Evolutionary conservation across 345 rosid species (phyloP).

Genomic region (Angophora floribunda): DNA sequence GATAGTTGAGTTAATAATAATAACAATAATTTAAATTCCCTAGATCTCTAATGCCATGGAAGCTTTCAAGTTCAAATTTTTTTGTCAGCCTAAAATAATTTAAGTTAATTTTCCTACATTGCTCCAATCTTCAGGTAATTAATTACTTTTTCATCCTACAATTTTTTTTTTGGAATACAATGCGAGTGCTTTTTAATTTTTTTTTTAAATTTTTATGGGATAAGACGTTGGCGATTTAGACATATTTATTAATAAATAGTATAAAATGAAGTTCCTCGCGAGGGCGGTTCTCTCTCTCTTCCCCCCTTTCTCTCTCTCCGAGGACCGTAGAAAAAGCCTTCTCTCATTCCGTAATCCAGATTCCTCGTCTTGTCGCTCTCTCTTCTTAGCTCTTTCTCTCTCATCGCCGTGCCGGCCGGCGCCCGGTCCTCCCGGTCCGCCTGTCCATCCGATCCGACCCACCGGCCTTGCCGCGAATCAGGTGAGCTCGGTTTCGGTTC

Average conservation of each 20-base stretch:
- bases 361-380: not conserved
- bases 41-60: not conserved
- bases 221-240: not conserved
- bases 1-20: not conserved
- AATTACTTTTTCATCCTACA: not conserved
- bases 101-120: not conserved
- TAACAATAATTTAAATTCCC: not conserved
- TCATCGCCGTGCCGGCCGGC: not conserved
- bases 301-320: not conserved
- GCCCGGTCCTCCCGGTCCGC: not conserved
- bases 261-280: not conserved
- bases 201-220: not conserved
- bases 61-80: not conserved
- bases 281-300: not conserved
- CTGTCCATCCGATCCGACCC: not conserved
- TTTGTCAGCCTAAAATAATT: not conserved
- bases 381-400: not conserved
- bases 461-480: not conserved
- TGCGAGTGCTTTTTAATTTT: not conserved
- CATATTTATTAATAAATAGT: not conserved
- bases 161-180: not conserved
- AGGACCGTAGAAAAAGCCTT: not conserved
- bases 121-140: not conserved
- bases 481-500: not conserved
- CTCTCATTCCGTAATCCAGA: not conserved